Evolutionary conservation across 2,329 filamentous ascomycete species (phyloP).

Genomic region (Talaromyces funiculosus): DNA sequence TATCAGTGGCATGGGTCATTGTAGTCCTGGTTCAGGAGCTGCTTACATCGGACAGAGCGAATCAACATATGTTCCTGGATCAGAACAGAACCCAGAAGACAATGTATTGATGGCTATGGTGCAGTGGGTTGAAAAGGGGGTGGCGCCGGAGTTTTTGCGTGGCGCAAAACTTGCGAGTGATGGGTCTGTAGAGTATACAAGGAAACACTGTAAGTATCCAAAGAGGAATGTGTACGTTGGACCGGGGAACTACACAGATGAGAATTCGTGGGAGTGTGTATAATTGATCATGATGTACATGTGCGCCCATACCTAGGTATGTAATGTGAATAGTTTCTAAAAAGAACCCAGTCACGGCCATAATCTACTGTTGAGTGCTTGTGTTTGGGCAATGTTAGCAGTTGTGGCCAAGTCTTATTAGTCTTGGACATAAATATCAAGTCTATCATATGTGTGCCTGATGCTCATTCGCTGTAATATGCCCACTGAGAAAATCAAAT

Average conservation of each 20-base stretch:
- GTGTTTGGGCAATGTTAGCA: too few species aligned
- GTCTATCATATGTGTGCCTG: too few species aligned
- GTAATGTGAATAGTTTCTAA: too few species aligned
- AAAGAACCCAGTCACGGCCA: too few species aligned
- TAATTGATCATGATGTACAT: not conserved
- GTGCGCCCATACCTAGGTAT: not conserved
- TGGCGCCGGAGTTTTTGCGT: constrained; percentile 24
- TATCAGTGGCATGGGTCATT: constrained; percentile 53
- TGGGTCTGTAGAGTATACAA: not conserved
- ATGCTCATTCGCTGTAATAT: too few species aligned
- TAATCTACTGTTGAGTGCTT: too few species aligned
- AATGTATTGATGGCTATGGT: constrained; percentile 49
- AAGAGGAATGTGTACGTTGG: constrained; percentile 19
- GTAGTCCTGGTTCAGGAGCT: constrained; percentile 38
- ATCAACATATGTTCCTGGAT: constrained; percentile 21
- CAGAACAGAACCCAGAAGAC: constrained; percentile 25
- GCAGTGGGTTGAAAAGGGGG: constrained; percentile 34
- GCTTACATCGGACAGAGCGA: constrained; percentile 20
- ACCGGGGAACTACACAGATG: constrained; percentile 28
- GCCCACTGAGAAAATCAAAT: too few species aligned
- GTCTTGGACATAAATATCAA: too few species aligned
- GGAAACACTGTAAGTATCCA: not conserved
- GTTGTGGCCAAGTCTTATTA: too few species aligned
- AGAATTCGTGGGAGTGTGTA: constrained; percentile 31
- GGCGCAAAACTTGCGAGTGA: constrained; percentile 27